Percentiles rank a stretch among this genome's conserved stretches.
These are phyloP conservation scores for Jaminaea rosea DNA, from an alignment of 1,284 basidiomycete species.

Conservation along the genomic window DNA sequence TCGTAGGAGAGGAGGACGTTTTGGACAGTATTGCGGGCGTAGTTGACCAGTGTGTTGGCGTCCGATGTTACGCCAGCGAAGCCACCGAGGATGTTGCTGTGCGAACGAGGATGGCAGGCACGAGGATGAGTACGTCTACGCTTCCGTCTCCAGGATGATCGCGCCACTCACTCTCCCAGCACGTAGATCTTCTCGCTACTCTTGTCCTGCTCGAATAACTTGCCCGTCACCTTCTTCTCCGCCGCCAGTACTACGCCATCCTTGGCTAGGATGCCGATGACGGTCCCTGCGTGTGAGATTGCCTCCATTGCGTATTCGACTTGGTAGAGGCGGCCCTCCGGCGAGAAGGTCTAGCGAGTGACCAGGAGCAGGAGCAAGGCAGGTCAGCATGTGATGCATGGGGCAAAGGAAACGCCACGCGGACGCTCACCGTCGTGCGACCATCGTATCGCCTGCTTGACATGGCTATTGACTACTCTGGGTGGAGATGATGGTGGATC, in stretches of 20 bases:
- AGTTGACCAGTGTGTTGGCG: slow-evolving; percentile 95
- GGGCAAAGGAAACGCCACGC: too few relatives aligned
- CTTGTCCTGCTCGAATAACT: slow-evolving; percentile 79
- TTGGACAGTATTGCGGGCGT: slow-evolving; percentile 81
- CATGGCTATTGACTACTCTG: too few relatives aligned
- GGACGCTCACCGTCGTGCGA: not conserved
- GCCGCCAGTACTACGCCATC: slow-evolving; percentile 88
- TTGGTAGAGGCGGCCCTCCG: slow-evolving; percentile 52
- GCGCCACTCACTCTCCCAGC: slow-evolving; percentile 62
- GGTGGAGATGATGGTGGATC: too few relatives aligned
- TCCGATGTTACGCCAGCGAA: slow-evolving; percentile 94
- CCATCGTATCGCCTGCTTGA: slow-evolving; percentile 1
- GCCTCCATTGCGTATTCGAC: slow-evolving; percentile 99
- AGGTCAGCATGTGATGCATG: too few relatives aligned
- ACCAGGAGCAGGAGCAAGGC: too few relatives aligned
- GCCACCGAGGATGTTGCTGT: slow-evolving; percentile 84
- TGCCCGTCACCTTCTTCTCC: slow-evolving; percentile 98
- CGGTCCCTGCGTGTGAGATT: slow-evolving; percentile 91
- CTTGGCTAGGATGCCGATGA: slow-evolving; percentile 85
- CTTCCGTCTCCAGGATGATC: too few relatives aligned
- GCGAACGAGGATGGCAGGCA: not conserved
- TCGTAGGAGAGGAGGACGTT: slow-evolving; percentile 77
- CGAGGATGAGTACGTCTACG: too few relatives aligned
- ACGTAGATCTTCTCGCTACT: slow-evolving; percentile 97
- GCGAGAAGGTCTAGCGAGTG: slow-evolving; percentile 28